Evolutionary conservation across 805 yeast genomes (phyloP), one percentile per base, ranked within the genome.

Genomic region (Ogataea ramenticola): DNA sequence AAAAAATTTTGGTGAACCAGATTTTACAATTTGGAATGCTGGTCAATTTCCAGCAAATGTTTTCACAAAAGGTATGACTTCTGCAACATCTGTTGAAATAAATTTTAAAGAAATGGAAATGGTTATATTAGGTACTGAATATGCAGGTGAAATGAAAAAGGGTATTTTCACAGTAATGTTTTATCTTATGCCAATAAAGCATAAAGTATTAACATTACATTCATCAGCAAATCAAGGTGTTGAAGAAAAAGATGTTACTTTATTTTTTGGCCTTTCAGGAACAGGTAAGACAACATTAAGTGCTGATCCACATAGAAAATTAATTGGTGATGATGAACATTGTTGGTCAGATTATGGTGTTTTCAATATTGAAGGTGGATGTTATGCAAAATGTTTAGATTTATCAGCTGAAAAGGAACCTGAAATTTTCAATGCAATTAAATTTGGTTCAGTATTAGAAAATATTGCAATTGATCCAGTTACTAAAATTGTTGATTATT

Each of bases 121-220:
- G 99, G 89, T 91, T 51, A 93, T 91, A 61, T 76, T 93, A 57
- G 99, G 99, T 70, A 91, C 98, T 38, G 99, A 91, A 74, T 91
- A 91, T 63, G 99, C 99, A 44, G 99, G 99, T 61, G 99, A 91
- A 75, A 91, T 91, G 99, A 91, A 91, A 77, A 91, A 91, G 75
- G 99, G 99, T 73, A 89, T 91, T 60, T 89, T 91, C 79, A 89
- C 98, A 20, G 98, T 91, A 49, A 91, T 91, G 99, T 91, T 93
- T 73, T 91, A 91, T 76, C 75, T 93, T 67, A 90, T 90, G 97
- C 99, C 99, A 45, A 82, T 93, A 56, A 87, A 78, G 67, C 86
- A 90, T 74, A 70, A 86, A 59, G 89, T 91, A 47, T 79, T 91
- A 64, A 93, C 98, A 35, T 77, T 91, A 65, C 98, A 91, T 70